Evolutionary conservation across 257 asterid species (phyloP), one percentile per base, ranked within the genome.

Genomic region (Cynanchum wilfordii): DNA sequence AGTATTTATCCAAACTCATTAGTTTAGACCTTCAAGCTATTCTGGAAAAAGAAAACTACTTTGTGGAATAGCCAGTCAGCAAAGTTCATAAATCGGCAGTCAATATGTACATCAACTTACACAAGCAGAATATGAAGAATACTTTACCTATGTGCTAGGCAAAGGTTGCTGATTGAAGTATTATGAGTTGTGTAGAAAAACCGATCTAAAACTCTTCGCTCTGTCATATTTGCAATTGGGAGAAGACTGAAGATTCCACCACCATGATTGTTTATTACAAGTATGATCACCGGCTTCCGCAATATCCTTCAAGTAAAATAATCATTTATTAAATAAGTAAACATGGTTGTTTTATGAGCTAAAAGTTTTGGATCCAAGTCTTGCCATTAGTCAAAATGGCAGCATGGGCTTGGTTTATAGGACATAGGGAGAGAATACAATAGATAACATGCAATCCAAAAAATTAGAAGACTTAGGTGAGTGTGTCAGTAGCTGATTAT

Each of bases 191-290:
- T 95, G 88, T 95, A 95, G 89, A 95, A 95, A 74, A 87, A 92
- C 83, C 87, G 88, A 70, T 92, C 93, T 80, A 95, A 51, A 71
- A 90, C 84, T 59, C 82, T 89, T 75, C 83, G 84, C 51, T 83
- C 87, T 13, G 86, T 81, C 47, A 84, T 78, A 70, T 72, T 81
- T 66, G 98, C 97, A 77, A 88, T 84, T 29, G 98, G 98, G 27
- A 95, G 96, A 69, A 92, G 96, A 79, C 98, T 95, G 83, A 95
- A 95, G 79, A 95, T 95, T 70, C 96, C 99, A 57, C 99, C 99
- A 73, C 99, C 99, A 49, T 76, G 93, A 79, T 95, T 95, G 91
- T 95, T 95, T 49, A 90, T 82, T 71, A 95, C 98, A 69, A 92
- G 79, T 79, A 95, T 83, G 80, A 86, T 86, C 86, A 95, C 82